Evolutionary conservation across 1,139 yeast species (phyloP).

Genomic region (Hemisphaericaspora xylanilytica): DNA sequence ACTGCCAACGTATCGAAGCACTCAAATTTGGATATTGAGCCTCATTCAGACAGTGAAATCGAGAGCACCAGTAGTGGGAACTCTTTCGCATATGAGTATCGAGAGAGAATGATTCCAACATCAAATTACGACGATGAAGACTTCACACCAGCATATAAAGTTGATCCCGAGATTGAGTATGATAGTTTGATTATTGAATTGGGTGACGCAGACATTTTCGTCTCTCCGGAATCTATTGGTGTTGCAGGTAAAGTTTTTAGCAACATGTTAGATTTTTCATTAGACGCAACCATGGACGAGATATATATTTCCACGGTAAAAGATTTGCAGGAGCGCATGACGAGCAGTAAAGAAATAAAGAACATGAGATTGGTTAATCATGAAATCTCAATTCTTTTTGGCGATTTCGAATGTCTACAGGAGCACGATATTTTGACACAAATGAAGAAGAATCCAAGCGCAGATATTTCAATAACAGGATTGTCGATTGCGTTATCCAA

Average conservation of each 20-base stretch:
- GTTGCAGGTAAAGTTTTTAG: slow-evolving; percentile 30
- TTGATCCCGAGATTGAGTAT: slow-evolving; percentile 47
- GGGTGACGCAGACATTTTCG: slow-evolving; percentile 38
- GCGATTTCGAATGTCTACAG: slow-evolving; percentile 28
- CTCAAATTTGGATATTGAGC: slow-evolving; percentile 8
- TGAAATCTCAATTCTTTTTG: slow-evolving; percentile 44
- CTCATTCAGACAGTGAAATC: slow-evolving; percentile 4
- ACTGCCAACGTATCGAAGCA: slow-evolving; percentile 9
- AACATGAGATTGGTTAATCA: slow-evolving; percentile 56
- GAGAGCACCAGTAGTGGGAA: not conserved
- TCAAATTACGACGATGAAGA: slow-evolving; percentile 42
- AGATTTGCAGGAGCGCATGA: slow-evolving; percentile 35
- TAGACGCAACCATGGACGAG: slow-evolving; percentile 56
- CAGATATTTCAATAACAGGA: slow-evolving; percentile 30
- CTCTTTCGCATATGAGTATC: slow-evolving; percentile 4
- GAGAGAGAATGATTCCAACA: slow-evolving; percentile 24
- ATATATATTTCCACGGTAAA: slow-evolving; percentile 62
- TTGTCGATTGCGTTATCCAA: slow-evolving; percentile 38
- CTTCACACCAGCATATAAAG: slow-evolving; percentile 39
- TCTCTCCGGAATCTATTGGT: slow-evolving; percentile 37
- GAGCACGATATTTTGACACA: slow-evolving; percentile 18
- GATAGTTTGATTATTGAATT: slow-evolving; percentile 56
- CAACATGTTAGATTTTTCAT: slow-evolving; percentile 34
- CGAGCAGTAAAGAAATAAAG: slow-evolving; percentile 34
- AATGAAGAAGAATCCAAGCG: slow-evolving; percentile 19